Evolutionary conservation across 441 rosid genomes (phyloP).

Genomic region (Pelargonium myrrhifolium): DNA sequence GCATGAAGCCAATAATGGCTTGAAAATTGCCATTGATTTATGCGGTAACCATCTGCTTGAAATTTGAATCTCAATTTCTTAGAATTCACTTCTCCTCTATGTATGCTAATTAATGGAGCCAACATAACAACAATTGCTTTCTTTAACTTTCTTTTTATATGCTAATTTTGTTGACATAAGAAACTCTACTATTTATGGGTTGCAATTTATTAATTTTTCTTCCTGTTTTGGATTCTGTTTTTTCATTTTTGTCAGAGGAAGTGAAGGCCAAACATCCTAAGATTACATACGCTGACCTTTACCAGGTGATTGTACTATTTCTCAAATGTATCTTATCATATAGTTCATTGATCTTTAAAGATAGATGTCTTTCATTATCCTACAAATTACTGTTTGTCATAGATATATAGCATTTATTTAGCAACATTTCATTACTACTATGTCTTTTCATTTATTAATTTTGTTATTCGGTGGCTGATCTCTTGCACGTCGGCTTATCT

Average conservation of each 20-base stretch:
- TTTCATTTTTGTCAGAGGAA: conserved; percentile 43
- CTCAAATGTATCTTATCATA: not conserved
- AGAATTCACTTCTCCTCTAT: not conserved
- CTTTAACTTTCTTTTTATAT: too few species aligned
- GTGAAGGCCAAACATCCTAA: conserved; percentile 56
- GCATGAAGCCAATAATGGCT: conserved; percentile 52
- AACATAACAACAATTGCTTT: too few species aligned
- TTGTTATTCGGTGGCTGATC: too few species aligned
- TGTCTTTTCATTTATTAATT: too few species aligned
- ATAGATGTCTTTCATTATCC: too few species aligned
- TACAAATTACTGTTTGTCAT: too few species aligned
- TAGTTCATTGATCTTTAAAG: not conserved
- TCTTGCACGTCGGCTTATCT: too few species aligned
- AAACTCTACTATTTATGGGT: not conserved
- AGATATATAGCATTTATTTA: too few species aligned
- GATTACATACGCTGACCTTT: conserved; percentile 73
- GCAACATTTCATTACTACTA: too few species aligned
- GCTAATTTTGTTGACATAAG: not conserved
- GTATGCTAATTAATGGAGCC: too few species aligned
- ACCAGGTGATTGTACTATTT: conserved; percentile 43
- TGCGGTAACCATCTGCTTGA: conserved; percentile 41
- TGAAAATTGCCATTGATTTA: conserved; percentile 58
- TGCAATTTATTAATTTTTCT: not conserved
- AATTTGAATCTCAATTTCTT: not conserved
- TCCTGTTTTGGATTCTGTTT: conserved; percentile 6